Base-by-base conservation (phyloP, 768 basidiomycete genomes). In the Panaeolus papilionaceus region DNA sequence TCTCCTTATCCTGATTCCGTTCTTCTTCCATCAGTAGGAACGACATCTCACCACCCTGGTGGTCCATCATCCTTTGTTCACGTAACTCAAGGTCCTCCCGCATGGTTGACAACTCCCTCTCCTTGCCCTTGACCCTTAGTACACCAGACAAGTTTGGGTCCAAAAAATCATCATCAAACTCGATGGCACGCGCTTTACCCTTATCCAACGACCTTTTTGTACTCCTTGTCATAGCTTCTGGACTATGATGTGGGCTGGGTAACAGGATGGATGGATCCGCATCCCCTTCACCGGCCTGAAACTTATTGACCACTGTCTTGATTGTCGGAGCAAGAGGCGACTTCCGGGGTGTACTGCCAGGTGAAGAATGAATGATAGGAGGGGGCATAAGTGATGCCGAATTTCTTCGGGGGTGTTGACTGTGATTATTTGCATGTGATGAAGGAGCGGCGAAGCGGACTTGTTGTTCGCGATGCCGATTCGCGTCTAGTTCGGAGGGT, bases 31-130 rank as follows among this genome's bases (percentile, higher is more conserved):
- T 71, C 38, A 79, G 72, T 26, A 76, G 78, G 9, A 74, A 67
- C 6, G 75, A 69, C 49, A 74, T 70, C 26, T 78, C 76, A 51
- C 67, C 72, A 6, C 71, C 74, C 45, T 79, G 81, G 26, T 83
- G 82, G 16, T 75, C 75, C 64, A 82, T 81, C 71, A 75, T 76
- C 58, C 78, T 77, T 54, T 74, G 75, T 74, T 85, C 83, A 62
- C 82, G 80, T 64, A 78, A 80, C 61, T 78, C 75, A 42, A 87
- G 86, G 67, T 87, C 85, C 70, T 86, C 85, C 33, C 81, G 79
- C 6, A 84, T 88, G n/a, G 81, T 84, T 12, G 80, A 76, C 61
- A 92, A 78, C 73, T 92, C 90, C n/a, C 80, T 79, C 71, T 91
- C 88, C 71, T 88, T 92, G 33, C 87, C 89, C 61, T 79, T 78